These are phyloP conservation scores for Rubus parviflorus DNA, from an alignment of 306 rosid genomes.

Conservation along the genomic window DNA sequence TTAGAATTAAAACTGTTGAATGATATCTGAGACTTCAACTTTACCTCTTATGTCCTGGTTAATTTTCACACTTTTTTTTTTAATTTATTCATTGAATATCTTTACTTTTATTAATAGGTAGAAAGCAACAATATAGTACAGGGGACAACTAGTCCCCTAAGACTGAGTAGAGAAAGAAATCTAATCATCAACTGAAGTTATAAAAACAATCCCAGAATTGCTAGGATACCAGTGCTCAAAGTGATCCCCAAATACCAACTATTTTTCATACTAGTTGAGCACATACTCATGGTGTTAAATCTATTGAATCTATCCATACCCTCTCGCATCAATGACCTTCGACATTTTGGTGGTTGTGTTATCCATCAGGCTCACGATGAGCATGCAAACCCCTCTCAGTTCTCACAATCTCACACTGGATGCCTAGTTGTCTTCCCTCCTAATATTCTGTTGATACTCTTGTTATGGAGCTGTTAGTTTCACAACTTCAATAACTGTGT, in stretches of 20 bases:
- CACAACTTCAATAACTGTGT: neutral
- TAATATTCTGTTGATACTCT: neutral
- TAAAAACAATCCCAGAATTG: neutral
- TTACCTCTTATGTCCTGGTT: neutral
- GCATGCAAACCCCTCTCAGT: too few relatives aligned
- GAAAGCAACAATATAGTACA: neutral
- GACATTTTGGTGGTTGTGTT: too few relatives aligned
- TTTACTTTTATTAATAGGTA: neutral
- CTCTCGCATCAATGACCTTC: neutral
- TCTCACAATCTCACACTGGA: neutral
- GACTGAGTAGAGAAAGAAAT: neutral
- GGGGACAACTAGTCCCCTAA: too few relatives aligned
- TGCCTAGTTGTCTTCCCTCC: neutral
- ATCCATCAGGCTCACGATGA: too few relatives aligned
- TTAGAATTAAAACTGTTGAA: neutral
- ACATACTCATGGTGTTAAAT: neutral
- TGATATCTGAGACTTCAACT: neutral
- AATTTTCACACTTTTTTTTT: neutral
- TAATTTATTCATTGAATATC: too few relatives aligned
- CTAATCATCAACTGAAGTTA: neutral
- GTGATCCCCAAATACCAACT: neutral
- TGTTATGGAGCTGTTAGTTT: neutral
- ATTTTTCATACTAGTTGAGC: neutral
- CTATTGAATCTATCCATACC: neutral
- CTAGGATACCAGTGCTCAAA: neutral